A percentile compares a stretch with the other conserved stretches of the same genome.
These are phyloP conservation scores for Leavenworthia alabamica DNA, from an alignment of 345 rosid genomes.

Conservation along the genomic window DNA sequence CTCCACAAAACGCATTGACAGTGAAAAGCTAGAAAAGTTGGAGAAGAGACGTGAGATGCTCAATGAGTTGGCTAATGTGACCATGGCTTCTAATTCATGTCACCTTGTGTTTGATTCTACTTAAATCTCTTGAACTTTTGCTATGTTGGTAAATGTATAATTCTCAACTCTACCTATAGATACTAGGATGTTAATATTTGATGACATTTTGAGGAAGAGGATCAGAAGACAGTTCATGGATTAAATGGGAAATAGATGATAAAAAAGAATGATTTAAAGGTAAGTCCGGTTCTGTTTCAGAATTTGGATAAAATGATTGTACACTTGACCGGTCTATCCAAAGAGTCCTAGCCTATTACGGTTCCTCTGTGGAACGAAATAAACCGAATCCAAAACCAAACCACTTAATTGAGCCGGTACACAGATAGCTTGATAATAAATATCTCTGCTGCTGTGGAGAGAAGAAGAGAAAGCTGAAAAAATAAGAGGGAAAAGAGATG, in stretches of 20 bases:
- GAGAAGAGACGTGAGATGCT: neutral
- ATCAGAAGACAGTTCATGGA: no score
- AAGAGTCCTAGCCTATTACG: no score
- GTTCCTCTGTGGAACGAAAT: neutral
- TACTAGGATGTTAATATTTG: neutral
- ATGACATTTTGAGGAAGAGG: no score
- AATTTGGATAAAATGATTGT: neutral
- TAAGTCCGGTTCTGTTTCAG: neutral
- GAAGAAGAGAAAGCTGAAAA: neutral
- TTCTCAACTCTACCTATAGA: neutral
- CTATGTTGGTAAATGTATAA: neutral
- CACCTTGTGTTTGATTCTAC: neutral
- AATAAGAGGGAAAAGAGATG: slow-evolving; percentile 27
- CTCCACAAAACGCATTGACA: neutral
- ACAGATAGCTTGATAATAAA: neutral
- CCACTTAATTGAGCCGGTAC: neutral
- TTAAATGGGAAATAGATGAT: no score
- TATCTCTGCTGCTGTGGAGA: neutral
- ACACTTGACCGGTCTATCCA: neutral
- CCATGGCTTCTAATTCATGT: neutral
- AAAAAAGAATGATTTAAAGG: no score
- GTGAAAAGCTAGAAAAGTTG: neutral
- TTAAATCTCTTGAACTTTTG: neutral
- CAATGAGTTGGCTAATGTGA: neutral
- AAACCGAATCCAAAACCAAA: neutral